Base-by-base conservation (phyloP, 805 yeast species). In the Candida tallmaniae region DNA sequence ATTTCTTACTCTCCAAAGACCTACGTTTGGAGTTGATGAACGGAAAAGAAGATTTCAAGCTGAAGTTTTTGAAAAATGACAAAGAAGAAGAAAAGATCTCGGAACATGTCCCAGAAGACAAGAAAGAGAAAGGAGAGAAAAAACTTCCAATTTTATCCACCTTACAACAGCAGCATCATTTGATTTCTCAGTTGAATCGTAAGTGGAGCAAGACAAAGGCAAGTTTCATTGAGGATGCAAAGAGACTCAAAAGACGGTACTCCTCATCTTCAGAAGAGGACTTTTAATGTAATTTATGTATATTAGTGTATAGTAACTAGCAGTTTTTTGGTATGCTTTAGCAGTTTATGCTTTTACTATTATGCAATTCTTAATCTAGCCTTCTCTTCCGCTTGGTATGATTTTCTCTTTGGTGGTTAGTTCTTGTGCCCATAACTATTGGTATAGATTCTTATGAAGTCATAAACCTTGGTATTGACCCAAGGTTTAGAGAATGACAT, bases 151-250 rank as follows among this genome's bases (percentile, higher is more conserved):
- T 38, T 1, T 18, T 42, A 4, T 39, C 42, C 6, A 45, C 60
- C 7, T 38, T 58, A 15, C 46, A 40, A 7, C 56, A 52, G 26
- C 68, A 62, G 36, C 60, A 58, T 41, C 52, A 54, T 35, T 48
- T 62, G 28, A 54, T 66, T 13, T 47, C 50, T 16, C 49, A 61
- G 41, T 47, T 65, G 20, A 66, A 66, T 40, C 54, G 57, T 31
- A 63, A 60, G 36, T 66, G 72, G 72, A 66, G 61, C 44, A 58
- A 59, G 34, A 41, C 63, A 3, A 38, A 48, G n/a, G 39, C 35
- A n/a, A 7, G 19, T 22, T 27, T 26, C 30, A 28, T 28, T 23
- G 27, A 27, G 13, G 32, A 30, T 19, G 19, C n/a, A 27, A 33
- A 36, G n/a, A 16, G 31, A 18, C 20, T 23, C 12, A 34, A 39